Conservation (phyloP, 2,329 filamentous ascomycete species). For the Neofusicoccum laricinum region DNA sequence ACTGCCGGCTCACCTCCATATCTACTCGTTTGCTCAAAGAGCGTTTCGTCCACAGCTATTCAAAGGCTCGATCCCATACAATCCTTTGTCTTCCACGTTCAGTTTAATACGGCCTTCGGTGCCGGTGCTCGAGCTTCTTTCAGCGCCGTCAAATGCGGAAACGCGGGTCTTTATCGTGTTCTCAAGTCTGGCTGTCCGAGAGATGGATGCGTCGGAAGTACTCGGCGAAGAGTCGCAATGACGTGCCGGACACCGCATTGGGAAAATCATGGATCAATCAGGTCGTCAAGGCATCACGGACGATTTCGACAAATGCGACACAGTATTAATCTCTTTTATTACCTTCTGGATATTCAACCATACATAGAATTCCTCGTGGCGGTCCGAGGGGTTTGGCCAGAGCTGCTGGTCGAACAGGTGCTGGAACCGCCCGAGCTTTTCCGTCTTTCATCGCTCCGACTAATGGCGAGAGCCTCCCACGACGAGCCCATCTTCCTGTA, state of each 20-base stretch:
- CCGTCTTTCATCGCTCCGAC: constrained; percentile 5
- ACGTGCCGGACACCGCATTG: not conserved
- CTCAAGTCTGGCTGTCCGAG: not conserved
- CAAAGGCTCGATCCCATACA: not conserved
- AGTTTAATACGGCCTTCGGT: not conserved
- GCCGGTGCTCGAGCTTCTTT: not conserved
- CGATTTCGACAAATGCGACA: not conserved
- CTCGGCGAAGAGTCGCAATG: not conserved
- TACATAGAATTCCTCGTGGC: constrained; percentile 6
- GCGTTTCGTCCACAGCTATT: not conserved
- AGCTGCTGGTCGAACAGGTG: constrained; percentile 15
- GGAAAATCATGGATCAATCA: not conserved
- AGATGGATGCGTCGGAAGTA: not conserved
- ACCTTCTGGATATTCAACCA: not conserved
- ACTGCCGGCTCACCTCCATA: not conserved
- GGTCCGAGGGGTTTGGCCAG: constrained; percentile 8
- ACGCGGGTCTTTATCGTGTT: not conserved
- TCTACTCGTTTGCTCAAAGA: not conserved
- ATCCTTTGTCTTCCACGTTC: not conserved
- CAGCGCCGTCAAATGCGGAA: not conserved
- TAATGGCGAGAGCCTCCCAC: not conserved
- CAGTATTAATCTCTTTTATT: not conserved
- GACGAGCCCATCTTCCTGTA: not conserved
- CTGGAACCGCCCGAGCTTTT: constrained; percentile 14
- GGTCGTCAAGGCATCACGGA: not conserved